Percentiles rank a stretch among this genome's conserved stretches.
Conservation (phyloP, 2,329 filamentous ascomycete genomes). For the Orbilia blumenaviensis region DNA sequence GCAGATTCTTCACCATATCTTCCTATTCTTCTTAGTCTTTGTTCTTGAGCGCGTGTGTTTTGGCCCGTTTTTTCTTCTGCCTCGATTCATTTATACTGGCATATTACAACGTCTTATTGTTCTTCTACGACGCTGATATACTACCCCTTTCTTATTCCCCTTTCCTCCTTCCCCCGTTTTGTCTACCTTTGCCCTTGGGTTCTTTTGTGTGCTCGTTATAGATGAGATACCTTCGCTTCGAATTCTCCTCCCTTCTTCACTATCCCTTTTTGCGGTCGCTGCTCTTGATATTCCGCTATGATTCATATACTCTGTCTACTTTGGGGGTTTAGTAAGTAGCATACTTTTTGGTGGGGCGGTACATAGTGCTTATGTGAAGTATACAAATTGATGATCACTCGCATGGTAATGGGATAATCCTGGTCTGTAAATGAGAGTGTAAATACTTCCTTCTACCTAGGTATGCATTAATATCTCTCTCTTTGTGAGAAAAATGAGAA, state of each 20-base stretch:
- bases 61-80: slow-evolving; percentile 2
- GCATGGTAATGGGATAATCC: too few species aligned
- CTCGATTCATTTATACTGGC: not conserved
- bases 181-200: too few species aligned
- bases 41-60: slow-evolving; percentile 46
- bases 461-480: too few species aligned
- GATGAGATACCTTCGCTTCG: slow-evolving; percentile 47
- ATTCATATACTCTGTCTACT: not conserved
- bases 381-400: too few species aligned
- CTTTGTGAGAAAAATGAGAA: too few species aligned
- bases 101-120: not conserved
- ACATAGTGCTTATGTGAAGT: not conserved
- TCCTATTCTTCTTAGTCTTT: slow-evolving; percentile 38
- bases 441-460: too few species aligned
- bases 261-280: not conserved
- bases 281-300: not conserved
- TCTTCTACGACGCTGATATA: not conserved
- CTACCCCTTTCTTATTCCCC: not conserved
- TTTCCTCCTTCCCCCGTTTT: too few species aligned
- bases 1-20: slow-evolving; percentile 2
- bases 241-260: not conserved
- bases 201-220: slow-evolving; percentile 24
- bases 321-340: not conserved
- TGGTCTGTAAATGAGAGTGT: too few species aligned
- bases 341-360: not conserved